Evolutionary conservation across 305 asterid species (phyloP).

Genomic region (Plantago lanceolata): DNA sequence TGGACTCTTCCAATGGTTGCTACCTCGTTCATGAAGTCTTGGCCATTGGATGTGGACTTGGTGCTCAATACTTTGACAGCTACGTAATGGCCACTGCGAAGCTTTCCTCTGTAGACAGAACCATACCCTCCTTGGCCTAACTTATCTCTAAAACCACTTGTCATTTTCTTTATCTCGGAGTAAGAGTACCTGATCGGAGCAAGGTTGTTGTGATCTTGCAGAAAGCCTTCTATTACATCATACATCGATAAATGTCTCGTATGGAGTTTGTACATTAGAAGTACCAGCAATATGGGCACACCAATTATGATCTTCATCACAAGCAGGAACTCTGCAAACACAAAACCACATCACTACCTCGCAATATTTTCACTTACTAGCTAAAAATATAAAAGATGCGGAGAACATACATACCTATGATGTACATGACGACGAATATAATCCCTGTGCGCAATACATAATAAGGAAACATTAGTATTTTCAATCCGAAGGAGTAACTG

Average conservation of each 20-base stretch:
- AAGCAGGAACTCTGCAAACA: neutral
- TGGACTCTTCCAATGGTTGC: conserved; percentile 22
- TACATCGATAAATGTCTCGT: conserved; percentile 19
- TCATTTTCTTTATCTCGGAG: conserved; percentile 24
- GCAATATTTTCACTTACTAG: too few relatives aligned
- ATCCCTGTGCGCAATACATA: too few relatives aligned
- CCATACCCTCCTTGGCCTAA: conserved; percentile 32
- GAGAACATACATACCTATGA: too few relatives aligned
- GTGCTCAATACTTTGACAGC: conserved; percentile 18
- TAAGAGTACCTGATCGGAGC: conserved; percentile 30
- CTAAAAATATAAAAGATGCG: too few relatives aligned
- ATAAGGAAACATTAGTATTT: too few relatives aligned
- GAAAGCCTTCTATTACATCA: conserved; percentile 22
- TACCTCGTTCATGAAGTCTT: conserved; percentile 22
- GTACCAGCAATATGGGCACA: conserved; percentile 3
- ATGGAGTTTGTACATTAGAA: conserved; percentile 19
- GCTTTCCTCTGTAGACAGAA: conserved; percentile 27
- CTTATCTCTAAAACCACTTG: conserved; percentile 22
- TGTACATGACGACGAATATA: too few relatives aligned
- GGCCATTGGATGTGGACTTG: conserved; percentile 14
- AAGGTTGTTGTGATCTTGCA: conserved; percentile 26
- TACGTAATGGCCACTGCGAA: conserved; percentile 17
- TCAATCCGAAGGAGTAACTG: too few relatives aligned
- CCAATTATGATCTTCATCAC: conserved; percentile 10
- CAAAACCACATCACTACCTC: neutral